phyloP scores from a whole-genome alignment of 1,139 yeast genomes.

The Blastobotrys persicus region DNA sequence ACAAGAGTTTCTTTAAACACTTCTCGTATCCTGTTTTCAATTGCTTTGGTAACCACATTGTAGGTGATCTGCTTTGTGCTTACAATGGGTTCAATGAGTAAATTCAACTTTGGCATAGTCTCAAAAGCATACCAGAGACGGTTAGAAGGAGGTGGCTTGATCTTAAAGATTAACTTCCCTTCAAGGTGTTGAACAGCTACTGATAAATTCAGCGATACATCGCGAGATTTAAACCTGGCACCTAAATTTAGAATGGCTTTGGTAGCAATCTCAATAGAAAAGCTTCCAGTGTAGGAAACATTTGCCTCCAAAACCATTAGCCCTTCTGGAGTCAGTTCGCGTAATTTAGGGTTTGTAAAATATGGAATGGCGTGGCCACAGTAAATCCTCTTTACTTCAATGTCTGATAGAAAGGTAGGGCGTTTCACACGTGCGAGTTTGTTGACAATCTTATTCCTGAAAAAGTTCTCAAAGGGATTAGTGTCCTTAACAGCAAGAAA shows the following conservation, averaged over 20 bases:
- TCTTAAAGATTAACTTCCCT: conserved; percentile 66
- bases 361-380: conserved; percentile 82
- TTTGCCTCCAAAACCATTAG: conserved; percentile 60
- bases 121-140: conserved; percentile 90
- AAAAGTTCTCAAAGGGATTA: conserved; percentile 54
- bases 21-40: conserved; percentile 75
- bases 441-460: conserved; percentile 59
- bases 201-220: conserved; percentile 72
- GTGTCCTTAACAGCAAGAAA: conserved; percentile 77
- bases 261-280: conserved; percentile 75
- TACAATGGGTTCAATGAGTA: conserved; percentile 83
- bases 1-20: conserved; percentile 77
- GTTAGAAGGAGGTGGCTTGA: conserved; percentile 89
- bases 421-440: conserved; percentile 76
- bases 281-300: conserved; percentile 67
- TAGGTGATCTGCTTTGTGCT: conserved; percentile 80
- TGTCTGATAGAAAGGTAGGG: conserved; percentile 84
- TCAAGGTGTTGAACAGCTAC: conserved; percentile 64
- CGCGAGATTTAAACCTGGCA: conserved; percentile 70
- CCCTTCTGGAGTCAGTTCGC: conserved; percentile 79
- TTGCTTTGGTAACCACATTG: conserved; percentile 71
- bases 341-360: conserved; percentile 67
- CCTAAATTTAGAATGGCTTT: conserved; percentile 73
- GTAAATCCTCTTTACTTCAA: conserved; percentile 66
- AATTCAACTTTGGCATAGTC: conserved; percentile 67